Percentiles rank a stretch among this genome's conserved stretches.
These are phyloP conservation scores for Quercus mongolica DNA, from an alignment of 306 rosid genomes.

Conservation along the genomic window DNA sequence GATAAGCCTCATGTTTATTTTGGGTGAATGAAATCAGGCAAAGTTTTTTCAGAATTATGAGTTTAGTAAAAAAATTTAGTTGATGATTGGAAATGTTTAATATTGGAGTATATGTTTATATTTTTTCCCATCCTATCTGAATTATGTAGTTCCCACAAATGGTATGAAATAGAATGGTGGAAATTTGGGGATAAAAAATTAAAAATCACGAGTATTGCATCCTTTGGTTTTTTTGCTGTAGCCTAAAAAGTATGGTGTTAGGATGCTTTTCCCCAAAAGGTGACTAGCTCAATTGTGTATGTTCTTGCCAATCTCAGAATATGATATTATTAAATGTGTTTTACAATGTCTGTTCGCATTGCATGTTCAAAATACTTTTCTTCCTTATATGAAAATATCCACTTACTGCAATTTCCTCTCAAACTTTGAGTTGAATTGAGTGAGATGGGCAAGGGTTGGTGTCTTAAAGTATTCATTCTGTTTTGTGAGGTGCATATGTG, in stretches of 20 bases:
- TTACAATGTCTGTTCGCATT: neutral
- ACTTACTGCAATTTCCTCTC: neutral
- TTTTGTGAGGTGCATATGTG: neutral
- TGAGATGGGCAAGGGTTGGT: neutral
- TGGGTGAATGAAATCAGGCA: slow-evolving; percentile 82
- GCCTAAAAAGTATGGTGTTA: neutral
- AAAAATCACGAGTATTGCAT: slow-evolving; percentile 45
- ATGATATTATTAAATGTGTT: neutral
- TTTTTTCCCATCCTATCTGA: slow-evolving; percentile 15
- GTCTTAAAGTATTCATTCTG: neutral
- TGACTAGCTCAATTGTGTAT: neutral
- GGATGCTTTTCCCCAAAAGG: neutral
- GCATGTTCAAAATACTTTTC: neutral
- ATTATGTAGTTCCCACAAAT: slow-evolving; percentile 50
- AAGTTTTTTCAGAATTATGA: slow-evolving; percentile 68
- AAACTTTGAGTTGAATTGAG: neutral
- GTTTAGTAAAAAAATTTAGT: slow-evolving; percentile 25
- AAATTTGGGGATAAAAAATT: slow-evolving; percentile 48
- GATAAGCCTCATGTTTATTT: slow-evolving; percentile 56
- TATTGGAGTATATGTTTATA: neutral
- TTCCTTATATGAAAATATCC: neutral
- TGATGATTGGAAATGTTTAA: slow-evolving; percentile 10
- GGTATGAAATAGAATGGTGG: slow-evolving; percentile 81
- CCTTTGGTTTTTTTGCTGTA: neutral
- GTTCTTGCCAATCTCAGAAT: neutral